Percentiles rank a stretch among this genome's conserved stretches.
Conservation (phyloP, 2,329 filamentous ascomycete genomes). For the Zymoseptoria brevis region DNA sequence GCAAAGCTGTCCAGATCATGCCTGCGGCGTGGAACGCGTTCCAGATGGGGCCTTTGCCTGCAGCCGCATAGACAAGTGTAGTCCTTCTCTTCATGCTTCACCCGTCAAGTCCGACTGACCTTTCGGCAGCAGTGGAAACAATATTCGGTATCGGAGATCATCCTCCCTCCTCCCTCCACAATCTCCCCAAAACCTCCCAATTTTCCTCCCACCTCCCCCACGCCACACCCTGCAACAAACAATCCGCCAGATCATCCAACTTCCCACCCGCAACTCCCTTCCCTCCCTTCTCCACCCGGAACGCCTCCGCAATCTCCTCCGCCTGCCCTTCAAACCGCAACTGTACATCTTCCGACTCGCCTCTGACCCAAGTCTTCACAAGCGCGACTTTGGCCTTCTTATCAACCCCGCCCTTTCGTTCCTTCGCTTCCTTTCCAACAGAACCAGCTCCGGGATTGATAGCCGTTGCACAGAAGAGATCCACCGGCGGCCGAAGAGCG, state of each 20-base stretch:
- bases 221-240: conserved; percentile 66
- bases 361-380: conserved; percentile 47
- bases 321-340: conserved; percentile 30
- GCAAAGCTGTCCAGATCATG: too few species aligned
- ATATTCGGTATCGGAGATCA: too few species aligned
- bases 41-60: too few species aligned
- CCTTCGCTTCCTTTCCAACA: conserved; percentile 2
- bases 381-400: conserved; percentile 59
- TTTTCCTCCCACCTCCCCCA: conserved; percentile 71
- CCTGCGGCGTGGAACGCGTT: too few species aligned
- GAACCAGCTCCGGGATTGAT: not conserved
- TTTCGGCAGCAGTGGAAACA: too few species aligned
- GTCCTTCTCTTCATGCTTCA: too few species aligned
- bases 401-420: conserved; percentile 30
- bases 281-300: conserved; percentile 15
- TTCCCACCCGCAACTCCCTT: conserved; percentile 42
- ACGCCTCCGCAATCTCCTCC: conserved; percentile 31
- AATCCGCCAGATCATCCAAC: conserved; percentile 75
- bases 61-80: too few species aligned
- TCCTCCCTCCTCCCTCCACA: conserved; percentile 3
- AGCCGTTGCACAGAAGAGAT: conserved; percentile 10
- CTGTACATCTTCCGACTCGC: conserved; percentile 10
- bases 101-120: too few species aligned
- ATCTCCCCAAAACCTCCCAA: not conserved
- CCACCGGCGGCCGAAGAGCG: conserved; percentile 1